These are phyloP conservation scores for Aspergillus fumigatus DNA, from an alignment of 2,329 filamentous ascomycete genomes.

Conservation along the genomic window DNA sequence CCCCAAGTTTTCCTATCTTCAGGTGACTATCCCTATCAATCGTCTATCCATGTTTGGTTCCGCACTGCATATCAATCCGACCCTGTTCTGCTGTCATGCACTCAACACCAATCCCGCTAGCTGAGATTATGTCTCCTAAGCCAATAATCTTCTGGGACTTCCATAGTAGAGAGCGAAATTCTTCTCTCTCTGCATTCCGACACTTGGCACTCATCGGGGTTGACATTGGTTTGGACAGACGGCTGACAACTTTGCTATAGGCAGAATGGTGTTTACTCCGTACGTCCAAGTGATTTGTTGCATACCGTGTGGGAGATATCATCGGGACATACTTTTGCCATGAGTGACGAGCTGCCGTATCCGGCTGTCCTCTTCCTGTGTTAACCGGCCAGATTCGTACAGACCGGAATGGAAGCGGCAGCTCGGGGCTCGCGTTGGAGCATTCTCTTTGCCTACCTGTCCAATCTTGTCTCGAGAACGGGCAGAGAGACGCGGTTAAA, in stretches of 20 bases:
- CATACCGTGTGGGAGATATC: conserved; percentile 33
- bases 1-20: background rate
- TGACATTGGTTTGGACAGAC: too few relatives aligned
- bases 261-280: too few relatives aligned
- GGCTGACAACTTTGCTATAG: too few relatives aligned
- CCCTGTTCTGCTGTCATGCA: too few relatives aligned
- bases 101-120: background rate
- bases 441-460: conserved; percentile 26
- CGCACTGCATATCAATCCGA: too few relatives aligned
- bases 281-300: conserved; percentile 15
- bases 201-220: too few relatives aligned
- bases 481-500: conserved; percentile 24
- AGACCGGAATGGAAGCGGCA: conserved; percentile 33
- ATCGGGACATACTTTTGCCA: conserved; percentile 31
- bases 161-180: too few relatives aligned
- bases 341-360: conserved; percentile 29
- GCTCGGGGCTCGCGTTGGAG: conserved; percentile 25
- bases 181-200: background rate
- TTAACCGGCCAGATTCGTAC: background rate
- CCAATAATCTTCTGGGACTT: too few relatives aligned
- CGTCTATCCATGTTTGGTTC: background rate
- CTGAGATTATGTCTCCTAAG: too few relatives aligned
- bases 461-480: conserved; percentile 30
- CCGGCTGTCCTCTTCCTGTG: conserved; percentile 7
- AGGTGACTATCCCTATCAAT: background rate